Evolutionary conservation across 1,284 basidiomycete genomes (phyloP).

Genomic region (Erythrobasidium hasegawianum): DNA sequence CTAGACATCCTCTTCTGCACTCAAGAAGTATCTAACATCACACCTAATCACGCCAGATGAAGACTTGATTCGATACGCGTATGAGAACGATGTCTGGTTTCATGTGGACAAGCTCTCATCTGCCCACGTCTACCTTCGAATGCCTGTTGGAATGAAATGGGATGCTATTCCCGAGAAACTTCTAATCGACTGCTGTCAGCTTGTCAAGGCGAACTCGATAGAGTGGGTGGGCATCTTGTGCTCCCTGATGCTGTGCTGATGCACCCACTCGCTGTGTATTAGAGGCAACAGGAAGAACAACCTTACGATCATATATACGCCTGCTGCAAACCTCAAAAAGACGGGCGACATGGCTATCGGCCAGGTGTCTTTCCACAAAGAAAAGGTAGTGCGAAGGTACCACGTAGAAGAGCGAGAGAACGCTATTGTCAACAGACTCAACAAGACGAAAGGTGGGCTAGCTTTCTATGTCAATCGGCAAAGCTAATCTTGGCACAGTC

Average conservation of each 20-base stretch:
- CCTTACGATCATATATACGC: constrained; percentile 89
- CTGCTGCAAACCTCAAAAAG: constrained; percentile 63
- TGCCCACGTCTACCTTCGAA: constrained; percentile 88
- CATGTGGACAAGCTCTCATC: constrained; percentile 88
- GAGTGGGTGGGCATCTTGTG: constrained; percentile 61
- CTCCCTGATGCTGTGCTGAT: constrained; percentile 2
- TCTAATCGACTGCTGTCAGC: constrained; percentile 78
- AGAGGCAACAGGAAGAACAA: constrained; percentile 94
- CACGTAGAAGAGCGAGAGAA: constrained; percentile 80
- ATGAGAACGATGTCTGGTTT: constrained; percentile 59
- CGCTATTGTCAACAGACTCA: constrained; percentile 82
- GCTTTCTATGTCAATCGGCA: background rate
- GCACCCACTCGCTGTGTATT: background rate
- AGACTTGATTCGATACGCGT: constrained; percentile 77
- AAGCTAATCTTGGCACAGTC: constrained; percentile 19
- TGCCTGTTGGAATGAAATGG: constrained; percentile 72
- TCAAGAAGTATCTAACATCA: background rate
- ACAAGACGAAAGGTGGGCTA: constrained; percentile 75
- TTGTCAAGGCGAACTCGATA: constrained; percentile 97
- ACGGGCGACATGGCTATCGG: constrained; percentile 94
- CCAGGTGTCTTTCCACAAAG: constrained; percentile 87
- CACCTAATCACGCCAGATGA: constrained; percentile 34
- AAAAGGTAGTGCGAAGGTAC: constrained; percentile 71
- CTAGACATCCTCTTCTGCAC: constrained; percentile 44
- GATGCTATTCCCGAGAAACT: constrained; percentile 76